Evolutionary conservation across 2,329 filamentous ascomycete species (phyloP).

Genomic region (Thyridium curvatum): DNA sequence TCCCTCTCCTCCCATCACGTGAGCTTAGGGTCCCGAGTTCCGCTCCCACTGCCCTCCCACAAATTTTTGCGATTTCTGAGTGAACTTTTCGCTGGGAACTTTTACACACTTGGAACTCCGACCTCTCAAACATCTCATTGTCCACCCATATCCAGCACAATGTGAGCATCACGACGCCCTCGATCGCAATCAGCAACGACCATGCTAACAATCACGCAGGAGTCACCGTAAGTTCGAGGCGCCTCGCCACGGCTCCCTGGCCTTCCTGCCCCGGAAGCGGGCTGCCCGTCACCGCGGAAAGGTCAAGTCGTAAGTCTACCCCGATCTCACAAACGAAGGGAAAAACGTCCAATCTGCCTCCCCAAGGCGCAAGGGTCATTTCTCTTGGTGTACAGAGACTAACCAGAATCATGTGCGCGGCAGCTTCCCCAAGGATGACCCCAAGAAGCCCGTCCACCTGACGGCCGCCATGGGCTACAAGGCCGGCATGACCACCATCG

Average conservation of each 20-base stretch:
- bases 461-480: slow-evolving; percentile 99
- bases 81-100: too few relatives aligned
- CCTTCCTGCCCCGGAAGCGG: slow-evolving; percentile 84
- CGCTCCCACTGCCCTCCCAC: too few relatives aligned
- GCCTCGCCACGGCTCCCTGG: slow-evolving; percentile 87
- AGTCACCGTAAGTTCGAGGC: slow-evolving; percentile 64
- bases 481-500: slow-evolving; percentile 99
- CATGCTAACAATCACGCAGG: slow-evolving; percentile 21
- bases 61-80: too few relatives aligned
- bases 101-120: too few relatives aligned
- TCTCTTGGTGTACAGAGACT: slow-evolving; percentile 14
- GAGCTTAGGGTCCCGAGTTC: too few relatives aligned
- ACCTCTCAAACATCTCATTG: slow-evolving; percentile 5
- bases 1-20: too few relatives aligned
- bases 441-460: slow-evolving; percentile 98
- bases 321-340: slow-evolving; percentile 1
- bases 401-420: slow-evolving; percentile 13
- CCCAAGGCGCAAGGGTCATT: neutral
- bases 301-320: slow-evolving; percentile 83
- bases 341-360: neutral
- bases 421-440: slow-evolving; percentile 99
- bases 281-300: slow-evolving; percentile 91
- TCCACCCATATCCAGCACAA: neutral
- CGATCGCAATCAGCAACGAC: too few relatives aligned
- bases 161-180: too few relatives aligned